Conservation (phyloP, 257 asterid species). For the Fraxinus americana region DNA sequence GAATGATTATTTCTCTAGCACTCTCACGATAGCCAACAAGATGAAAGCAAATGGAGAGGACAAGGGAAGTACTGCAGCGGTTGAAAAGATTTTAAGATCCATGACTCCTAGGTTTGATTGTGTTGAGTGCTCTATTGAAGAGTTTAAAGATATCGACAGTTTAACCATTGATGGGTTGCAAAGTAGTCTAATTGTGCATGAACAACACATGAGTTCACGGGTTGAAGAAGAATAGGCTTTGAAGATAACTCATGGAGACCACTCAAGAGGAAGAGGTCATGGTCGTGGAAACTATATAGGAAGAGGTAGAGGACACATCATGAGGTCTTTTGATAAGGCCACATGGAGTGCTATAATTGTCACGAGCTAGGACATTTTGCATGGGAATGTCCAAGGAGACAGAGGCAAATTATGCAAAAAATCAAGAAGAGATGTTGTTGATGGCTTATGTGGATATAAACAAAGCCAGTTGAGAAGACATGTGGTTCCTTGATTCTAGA, state of each 20-base stretch:
- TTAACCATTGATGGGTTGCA: too few species aligned
- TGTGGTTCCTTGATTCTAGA: not conserved
- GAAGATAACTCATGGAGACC: not conserved
- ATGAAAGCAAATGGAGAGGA: too few species aligned
- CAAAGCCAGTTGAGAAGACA: not conserved
- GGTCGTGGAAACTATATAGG: not conserved
- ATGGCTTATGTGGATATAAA: not conserved
- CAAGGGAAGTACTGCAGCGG: too few species aligned
- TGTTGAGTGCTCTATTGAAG: too few species aligned
- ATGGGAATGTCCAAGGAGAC: not conserved
- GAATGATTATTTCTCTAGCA: too few species aligned
- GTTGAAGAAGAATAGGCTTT: not conserved
- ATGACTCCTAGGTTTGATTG: too few species aligned
- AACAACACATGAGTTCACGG: not conserved
- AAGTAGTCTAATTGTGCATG: too few species aligned
- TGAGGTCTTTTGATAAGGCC: not conserved
- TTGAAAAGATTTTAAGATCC: too few species aligned
- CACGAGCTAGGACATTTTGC: not conserved
- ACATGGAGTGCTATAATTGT: not conserved
- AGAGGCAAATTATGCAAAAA: not conserved
- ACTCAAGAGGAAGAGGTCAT: not conserved
- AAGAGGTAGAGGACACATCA: not conserved
- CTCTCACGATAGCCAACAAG: too few species aligned
- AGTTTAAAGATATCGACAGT: too few species aligned
- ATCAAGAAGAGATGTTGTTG: not conserved